A percentile compares a stretch with the other conserved stretches of the same genome.
Evolutionary conservation across 768 basidiomycete species (phyloP).

Genomic region (Tulasnella sp.): DNA sequence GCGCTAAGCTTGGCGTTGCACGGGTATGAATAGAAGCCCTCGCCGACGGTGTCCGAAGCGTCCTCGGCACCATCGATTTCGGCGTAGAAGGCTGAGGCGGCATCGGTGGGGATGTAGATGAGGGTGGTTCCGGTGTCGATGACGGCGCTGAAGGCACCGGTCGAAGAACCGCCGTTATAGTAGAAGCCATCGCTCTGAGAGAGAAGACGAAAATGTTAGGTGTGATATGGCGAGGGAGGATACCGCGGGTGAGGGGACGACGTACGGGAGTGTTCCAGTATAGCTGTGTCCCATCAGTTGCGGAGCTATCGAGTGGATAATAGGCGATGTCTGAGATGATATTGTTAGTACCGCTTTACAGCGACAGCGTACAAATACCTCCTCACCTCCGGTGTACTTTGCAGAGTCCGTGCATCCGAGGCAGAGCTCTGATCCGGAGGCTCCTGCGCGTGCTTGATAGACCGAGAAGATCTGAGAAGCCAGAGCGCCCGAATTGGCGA

Average conservation of each 20-base stretch:
- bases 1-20: neutral
- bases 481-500: slow-evolving; percentile 19
- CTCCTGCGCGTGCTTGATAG: slow-evolving; percentile 21
- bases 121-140: slow-evolving; percentile 27
- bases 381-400: slow-evolving; percentile 1
- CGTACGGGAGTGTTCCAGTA: slow-evolving; percentile 9
- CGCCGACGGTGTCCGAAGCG: neutral
- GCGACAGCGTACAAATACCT: neutral
- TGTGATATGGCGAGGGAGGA: neutral
- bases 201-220: neutral
- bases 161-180: neutral
- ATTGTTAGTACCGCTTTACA: neutral
- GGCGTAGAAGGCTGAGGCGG: neutral
- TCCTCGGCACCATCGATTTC: neutral
- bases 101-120: slow-evolving; percentile 6
- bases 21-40: neutral
- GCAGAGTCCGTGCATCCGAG: slow-evolving; percentile 1
- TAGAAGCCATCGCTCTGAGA: neutral
- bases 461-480: slow-evolving; percentile 22
- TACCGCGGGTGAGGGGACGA: slow-evolving; percentile 6
- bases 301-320: neutral
- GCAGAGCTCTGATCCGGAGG: slow-evolving; percentile 19
- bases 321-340: neutral
- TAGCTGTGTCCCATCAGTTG: neutral
- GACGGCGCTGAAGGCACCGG: slow-evolving; percentile 20